phyloP scores from a whole-genome alignment of 352 stramenopile species.

The Peronospora belbahrii region DNA sequence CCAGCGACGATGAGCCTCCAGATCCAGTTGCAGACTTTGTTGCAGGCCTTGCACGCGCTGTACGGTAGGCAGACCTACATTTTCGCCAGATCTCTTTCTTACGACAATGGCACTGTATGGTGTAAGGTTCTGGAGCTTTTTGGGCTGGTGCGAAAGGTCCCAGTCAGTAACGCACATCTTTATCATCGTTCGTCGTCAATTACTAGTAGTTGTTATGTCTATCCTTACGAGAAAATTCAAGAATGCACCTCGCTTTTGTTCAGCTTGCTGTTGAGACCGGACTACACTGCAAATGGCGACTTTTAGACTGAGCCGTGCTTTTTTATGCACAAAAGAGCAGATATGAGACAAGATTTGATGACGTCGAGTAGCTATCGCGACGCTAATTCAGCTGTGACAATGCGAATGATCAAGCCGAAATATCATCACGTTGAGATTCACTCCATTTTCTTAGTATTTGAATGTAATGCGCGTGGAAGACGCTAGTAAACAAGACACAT shows the following conservation, averaged over 20 bases:
- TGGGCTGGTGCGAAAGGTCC: constrained; percentile 7
- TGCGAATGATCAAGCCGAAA: not conserved
- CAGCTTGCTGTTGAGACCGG: not conserved
- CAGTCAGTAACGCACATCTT: constrained; percentile 12
- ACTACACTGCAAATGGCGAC: not conserved
- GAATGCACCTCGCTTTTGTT: no score
- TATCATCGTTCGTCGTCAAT: constrained; percentile 4
- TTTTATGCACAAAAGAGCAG: constrained; percentile 18
- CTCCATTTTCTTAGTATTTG: no score
- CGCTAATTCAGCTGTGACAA: constrained; percentile 3
- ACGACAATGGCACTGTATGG: constrained; percentile 24
- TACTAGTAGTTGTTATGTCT: not conserved
- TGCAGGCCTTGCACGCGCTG: constrained; percentile 15
- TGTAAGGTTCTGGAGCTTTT: constrained; percentile 27
- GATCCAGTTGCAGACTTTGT: constrained; percentile 16
- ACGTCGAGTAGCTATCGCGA: not conserved
- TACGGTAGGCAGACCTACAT: constrained; percentile 12
- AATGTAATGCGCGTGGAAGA: no score
- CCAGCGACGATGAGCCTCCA: constrained; percentile 33
- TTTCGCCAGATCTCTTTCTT: constrained; percentile 7
- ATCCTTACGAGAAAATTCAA: constrained; percentile 9
- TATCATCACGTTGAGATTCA: not conserved
- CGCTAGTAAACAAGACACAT: not conserved
- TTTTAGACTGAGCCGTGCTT: not conserved
- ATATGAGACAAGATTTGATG: constrained; percentile 17